Evolutionary conservation across 139 green algal genomes (phyloP).

Genomic region (Chlamydomonas sp.): DNA sequence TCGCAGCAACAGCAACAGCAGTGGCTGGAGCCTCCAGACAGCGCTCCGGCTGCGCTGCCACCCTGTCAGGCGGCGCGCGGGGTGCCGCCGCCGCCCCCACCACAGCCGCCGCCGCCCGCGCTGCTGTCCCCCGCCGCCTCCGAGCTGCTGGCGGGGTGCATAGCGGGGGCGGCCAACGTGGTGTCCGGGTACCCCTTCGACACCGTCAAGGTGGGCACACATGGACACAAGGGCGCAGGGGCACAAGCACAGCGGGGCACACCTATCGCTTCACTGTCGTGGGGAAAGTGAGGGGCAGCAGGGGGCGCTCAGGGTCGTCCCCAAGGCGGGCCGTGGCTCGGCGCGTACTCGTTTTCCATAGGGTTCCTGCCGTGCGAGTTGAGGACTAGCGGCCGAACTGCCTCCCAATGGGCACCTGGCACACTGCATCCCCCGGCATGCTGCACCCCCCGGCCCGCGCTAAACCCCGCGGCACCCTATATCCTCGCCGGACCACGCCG

Average conservation of each 20-base stretch:
- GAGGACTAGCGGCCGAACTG: not conserved
- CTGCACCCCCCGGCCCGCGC: too few species aligned
- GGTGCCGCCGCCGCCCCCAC: too few species aligned
- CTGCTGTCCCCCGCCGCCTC: not conserved
- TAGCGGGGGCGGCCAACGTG: conserved; percentile 27
- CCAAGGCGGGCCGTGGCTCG: not conserved
- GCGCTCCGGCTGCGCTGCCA: too few species aligned
- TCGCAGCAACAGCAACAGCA: not conserved
- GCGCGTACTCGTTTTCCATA: not conserved
- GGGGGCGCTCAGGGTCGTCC: not conserved
- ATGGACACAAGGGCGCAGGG: too few species aligned
- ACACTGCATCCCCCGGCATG: not conserved
- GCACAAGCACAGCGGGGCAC: too few species aligned
- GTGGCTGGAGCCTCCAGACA: not conserved
- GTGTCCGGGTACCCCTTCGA: conserved; percentile 66
- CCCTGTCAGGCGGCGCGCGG: too few species aligned
- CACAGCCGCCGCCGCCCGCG: too few species aligned
- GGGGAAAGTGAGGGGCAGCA: too few species aligned
- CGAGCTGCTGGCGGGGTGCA: conserved; percentile 17
- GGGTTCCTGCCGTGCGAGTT: not conserved
- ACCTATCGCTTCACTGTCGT: too few species aligned
- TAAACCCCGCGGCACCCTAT: too few species aligned
- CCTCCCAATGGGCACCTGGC: too few species aligned
- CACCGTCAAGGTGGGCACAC: conserved; percentile 76
- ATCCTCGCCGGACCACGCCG: too few species aligned